A percentile compares a stretch with the other conserved stretches of the same genome.
Conservation (phyloP, 768 basidiomycete genomes). For the Leccinum boreale region DNA sequence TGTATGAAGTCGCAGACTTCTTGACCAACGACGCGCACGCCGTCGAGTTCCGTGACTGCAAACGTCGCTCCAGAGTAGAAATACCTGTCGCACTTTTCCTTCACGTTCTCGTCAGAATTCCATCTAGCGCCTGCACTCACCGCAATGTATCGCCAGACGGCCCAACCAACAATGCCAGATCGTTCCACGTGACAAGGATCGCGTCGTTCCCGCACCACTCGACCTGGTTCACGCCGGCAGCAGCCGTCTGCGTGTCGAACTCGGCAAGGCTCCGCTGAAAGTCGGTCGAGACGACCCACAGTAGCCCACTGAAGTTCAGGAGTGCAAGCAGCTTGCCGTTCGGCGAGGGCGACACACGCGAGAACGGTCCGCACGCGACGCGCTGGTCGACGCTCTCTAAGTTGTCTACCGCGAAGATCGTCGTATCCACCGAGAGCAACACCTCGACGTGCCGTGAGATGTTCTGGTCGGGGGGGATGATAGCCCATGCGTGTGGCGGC, state of each 20-base stretch:
- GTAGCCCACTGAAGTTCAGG: constrained; percentile 62
- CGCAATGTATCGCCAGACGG: constrained; percentile 84
- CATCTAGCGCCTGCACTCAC: constrained; percentile 42
- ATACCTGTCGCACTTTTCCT: constrained; percentile 51
- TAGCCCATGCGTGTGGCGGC: constrained; percentile 80
- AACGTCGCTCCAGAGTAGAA: constrained; percentile 73
- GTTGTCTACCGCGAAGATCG: constrained; percentile 84
- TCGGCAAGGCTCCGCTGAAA: constrained; percentile 88
- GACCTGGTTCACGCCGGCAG: constrained; percentile 61
- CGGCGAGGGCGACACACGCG: constrained; percentile 83
- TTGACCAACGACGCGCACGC: constrained; percentile 78
- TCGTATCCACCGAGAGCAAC: constrained; percentile 74
- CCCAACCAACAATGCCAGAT: constrained; percentile 79
- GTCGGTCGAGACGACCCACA: constrained; percentile 95
- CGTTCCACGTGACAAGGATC: constrained; percentile 81
- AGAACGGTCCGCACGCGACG: constrained; percentile 85
- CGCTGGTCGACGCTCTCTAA: constrained; percentile 87
- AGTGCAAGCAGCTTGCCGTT: constrained; percentile 91
- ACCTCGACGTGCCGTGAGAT: constrained; percentile 90
- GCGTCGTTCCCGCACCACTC: constrained; percentile 98
- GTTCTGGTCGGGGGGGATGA: constrained; percentile 87
- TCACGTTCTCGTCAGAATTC: background rate
- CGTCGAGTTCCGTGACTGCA: constrained; percentile 85
- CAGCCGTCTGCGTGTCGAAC: constrained; percentile 65
- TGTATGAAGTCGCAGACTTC: constrained; percentile 86